phyloP scores from a whole-genome alignment of 2,329 filamentous ascomycete genomes.

The Paracorniculantispora psalliotae region DNA sequence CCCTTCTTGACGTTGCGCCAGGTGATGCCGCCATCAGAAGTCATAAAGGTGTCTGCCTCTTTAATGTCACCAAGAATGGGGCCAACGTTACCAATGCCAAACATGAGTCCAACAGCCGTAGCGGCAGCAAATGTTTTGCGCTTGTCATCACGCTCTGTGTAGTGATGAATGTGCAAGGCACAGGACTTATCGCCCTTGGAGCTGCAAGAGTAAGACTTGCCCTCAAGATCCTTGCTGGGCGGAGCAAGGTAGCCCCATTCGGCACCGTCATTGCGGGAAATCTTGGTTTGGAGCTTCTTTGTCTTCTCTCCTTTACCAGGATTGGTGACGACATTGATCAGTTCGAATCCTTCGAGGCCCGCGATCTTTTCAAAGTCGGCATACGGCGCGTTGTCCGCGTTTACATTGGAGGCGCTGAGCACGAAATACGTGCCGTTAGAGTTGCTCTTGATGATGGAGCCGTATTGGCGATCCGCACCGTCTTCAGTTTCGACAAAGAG shows the following conservation, averaged over 20 bases:
- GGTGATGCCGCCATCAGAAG: conserved; percentile 79
- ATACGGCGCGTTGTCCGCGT: conserved; percentile 69
- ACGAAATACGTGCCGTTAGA: conserved; percentile 97
- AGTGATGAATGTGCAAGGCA: conserved; percentile 88
- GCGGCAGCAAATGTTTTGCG: conserved; percentile 82
- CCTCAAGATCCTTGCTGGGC: conserved; percentile 65
- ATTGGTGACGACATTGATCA: conserved; percentile 84
- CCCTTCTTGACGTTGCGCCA: conserved; percentile 88
- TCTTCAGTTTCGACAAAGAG: conserved; percentile 81
- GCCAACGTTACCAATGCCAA: conserved; percentile 89
- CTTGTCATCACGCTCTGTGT: conserved; percentile 81
- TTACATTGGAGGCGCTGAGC: conserved; percentile 73
- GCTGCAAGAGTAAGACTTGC: conserved; percentile 66
- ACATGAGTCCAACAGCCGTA: conserved; percentile 84
- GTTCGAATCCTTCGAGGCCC: conserved; percentile 80
- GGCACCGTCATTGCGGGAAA: conserved; percentile 93
- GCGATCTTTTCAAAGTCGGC: conserved; percentile 97
- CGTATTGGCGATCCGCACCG: conserved; percentile 61
- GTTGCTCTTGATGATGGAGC: conserved; percentile 94
- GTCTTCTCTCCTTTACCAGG: conserved; percentile 65
- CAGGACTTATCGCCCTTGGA: conserved; percentile 60
- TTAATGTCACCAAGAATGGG: conserved; percentile 57
- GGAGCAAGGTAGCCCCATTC: conserved; percentile 75
- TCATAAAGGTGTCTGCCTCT: conserved; percentile 86
- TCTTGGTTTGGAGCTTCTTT: conserved; percentile 84